phyloP scores from a whole-genome alignment of 495 filamentous ascomycete species.

The Pyronema domesticum region DNA sequence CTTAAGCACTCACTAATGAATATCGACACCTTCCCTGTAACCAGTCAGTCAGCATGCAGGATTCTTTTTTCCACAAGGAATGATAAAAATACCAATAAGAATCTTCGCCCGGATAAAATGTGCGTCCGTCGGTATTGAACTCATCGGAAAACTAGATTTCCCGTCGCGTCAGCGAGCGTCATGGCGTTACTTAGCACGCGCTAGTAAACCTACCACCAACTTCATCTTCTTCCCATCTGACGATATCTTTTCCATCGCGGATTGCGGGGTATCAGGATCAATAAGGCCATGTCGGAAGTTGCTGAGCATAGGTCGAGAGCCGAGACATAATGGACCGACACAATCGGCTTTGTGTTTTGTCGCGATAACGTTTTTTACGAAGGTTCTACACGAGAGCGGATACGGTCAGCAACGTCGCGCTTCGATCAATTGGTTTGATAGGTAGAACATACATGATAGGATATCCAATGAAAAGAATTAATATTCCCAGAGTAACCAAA shows the following conservation, averaged over 20 bases:
- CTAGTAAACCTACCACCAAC: constrained; percentile 35
- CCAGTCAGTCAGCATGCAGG: constrained; percentile 11
- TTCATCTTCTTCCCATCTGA: constrained; percentile 43
- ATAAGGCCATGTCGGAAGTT: constrained; percentile 47
- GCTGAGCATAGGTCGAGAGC: constrained; percentile 39
- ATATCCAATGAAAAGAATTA: constrained; percentile 56
- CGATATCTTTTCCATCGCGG: constrained; percentile 37
- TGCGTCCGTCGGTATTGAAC: constrained; percentile 51
- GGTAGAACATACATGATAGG: constrained; percentile 44
- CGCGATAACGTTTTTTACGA: constrained; percentile 28
- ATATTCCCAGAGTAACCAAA: constrained; percentile 43
- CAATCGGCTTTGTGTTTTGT: neutral
- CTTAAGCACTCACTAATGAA: constrained; percentile 41
- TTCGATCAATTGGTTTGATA: neutral
- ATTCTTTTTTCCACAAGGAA: neutral
- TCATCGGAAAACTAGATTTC: constrained; percentile 51
- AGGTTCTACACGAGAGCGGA: constrained; percentile 31
- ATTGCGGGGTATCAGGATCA: constrained; percentile 53
- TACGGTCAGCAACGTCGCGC: neutral
- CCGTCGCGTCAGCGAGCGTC: neutral
- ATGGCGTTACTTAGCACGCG: neutral
- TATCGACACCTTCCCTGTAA: constrained; percentile 39
- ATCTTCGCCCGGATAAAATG: constrained; percentile 60
- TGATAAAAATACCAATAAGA: constrained; percentile 36
- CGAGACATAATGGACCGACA: constrained; percentile 32